Conservation (phyloP, 2,329 filamentous ascomycete genomes). For the Neonectria coccinea region DNA sequence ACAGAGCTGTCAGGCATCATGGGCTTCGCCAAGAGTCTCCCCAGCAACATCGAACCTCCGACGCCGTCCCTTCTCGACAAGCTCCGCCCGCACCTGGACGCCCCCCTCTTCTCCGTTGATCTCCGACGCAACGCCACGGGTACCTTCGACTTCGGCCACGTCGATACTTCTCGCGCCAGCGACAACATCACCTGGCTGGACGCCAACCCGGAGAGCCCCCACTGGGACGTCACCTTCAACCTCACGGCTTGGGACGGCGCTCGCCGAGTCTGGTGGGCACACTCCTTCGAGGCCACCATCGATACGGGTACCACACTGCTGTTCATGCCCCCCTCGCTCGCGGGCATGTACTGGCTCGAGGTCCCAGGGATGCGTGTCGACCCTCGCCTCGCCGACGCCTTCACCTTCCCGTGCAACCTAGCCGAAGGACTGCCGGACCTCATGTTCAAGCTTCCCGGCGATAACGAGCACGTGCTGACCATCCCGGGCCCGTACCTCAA, state of each 20-base stretch:
- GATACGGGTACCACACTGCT: conserved; percentile 79
- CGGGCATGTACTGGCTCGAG: conserved; percentile 68
- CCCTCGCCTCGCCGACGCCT: conserved; percentile 57
- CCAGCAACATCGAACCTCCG: conserved; percentile 57
- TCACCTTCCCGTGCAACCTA: conserved; percentile 68
- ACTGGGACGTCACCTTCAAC: conserved; percentile 63
- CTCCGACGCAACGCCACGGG: conserved; percentile 61
- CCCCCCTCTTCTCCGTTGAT: conserved; percentile 63
- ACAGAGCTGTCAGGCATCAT: conserved; percentile 62
- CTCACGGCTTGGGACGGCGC: conserved; percentile 57
- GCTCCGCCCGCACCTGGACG: conserved; percentile 55
- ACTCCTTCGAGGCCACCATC: conserved; percentile 65
- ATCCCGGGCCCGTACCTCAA: conserved; percentile 68
- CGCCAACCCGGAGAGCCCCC: conserved; percentile 47
- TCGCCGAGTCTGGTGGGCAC: conserved; percentile 63
- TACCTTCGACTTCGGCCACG: conserved; percentile 63
- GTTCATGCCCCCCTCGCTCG: conserved; percentile 68
- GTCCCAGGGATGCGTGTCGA: conserved; percentile 65
- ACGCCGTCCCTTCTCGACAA: conserved; percentile 60
- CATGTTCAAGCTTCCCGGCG: conserved; percentile 63
- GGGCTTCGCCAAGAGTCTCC: conserved; percentile 61
- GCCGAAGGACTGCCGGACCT: conserved; percentile 68
- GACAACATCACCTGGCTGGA: conserved; percentile 59
- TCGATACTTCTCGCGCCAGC: conserved; percentile 55
- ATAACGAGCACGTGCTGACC: conserved; percentile 60